These are phyloP conservation scores for Boechera stricta DNA, from an alignment of 345 rosid species.

Conservation along the genomic window DNA sequence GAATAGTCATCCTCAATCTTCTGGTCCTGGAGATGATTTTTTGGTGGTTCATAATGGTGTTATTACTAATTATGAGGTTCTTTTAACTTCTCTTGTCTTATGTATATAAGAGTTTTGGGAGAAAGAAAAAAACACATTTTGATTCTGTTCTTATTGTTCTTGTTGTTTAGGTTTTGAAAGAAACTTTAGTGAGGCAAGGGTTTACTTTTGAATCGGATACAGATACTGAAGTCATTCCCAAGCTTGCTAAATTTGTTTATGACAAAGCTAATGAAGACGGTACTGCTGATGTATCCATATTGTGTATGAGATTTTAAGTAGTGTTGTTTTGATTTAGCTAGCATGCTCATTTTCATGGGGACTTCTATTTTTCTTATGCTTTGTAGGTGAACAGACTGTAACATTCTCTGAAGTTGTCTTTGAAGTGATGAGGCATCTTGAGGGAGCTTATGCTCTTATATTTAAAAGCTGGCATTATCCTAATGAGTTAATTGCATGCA, in stretches of 20 bases:
- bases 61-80: slow-evolving; percentile 85
- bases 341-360: slow-evolving; percentile 42
- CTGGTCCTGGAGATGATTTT: slow-evolving; percentile 84
- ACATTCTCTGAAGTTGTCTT: slow-evolving; percentile 90
- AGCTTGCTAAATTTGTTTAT: slow-evolving; percentile 89
- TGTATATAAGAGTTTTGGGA: too few species aligned
- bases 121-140: background rate
- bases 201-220: slow-evolving; percentile 91
- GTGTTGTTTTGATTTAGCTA: slow-evolving; percentile 5
- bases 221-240: slow-evolving; percentile 96
- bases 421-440: slow-evolving; percentile 96
- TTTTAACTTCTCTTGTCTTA: slow-evolving; percentile 32
- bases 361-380: slow-evolving; percentile 23
- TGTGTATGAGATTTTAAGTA: background rate
- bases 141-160: background rate
- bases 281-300: slow-evolving; percentile 29
- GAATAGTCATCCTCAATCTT: slow-evolving; percentile 91
- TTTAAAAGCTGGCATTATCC: slow-evolving; percentile 94
- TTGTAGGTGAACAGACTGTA: slow-evolving; percentile 69
- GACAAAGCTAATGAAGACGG: slow-evolving; percentile 93
- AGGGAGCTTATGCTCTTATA: slow-evolving; percentile 98
- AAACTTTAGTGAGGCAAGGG: slow-evolving; percentile 81
- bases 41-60: slow-evolving; percentile 96
- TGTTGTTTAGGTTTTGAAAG: slow-evolving; percentile 66
- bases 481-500: slow-evolving; percentile 94